Percentiles rank a stretch among this genome's conserved stretches.
phyloP scores from a whole-genome alignment of 75 land plant genomes.

The Sequoia sempervirens region DNA sequence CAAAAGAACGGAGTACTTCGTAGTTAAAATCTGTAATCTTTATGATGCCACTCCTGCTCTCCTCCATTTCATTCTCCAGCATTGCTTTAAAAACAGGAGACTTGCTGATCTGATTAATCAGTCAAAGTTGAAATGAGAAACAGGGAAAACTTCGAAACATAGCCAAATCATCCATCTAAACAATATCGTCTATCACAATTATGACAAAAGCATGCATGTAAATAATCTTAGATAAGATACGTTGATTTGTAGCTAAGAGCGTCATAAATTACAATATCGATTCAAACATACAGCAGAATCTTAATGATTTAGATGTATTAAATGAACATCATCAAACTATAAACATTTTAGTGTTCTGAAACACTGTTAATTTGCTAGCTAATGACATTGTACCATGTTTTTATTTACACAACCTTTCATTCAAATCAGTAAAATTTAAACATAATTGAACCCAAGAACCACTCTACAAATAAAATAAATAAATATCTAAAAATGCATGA shows the following conservation, averaged over 20 bases:
- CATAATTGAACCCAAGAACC: neutral
- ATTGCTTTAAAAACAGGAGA: constrained; percentile 75
- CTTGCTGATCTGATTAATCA: constrained; percentile 41
- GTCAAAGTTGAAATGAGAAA: neutral
- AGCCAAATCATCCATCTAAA: neutral
- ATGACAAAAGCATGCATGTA: neutral
- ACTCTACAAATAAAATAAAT: constrained; percentile 1
- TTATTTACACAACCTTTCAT: neutral
- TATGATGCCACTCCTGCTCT: constrained; percentile 59
- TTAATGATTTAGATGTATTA: too few relatives aligned
- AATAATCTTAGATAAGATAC: neutral
- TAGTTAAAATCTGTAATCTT: constrained; percentile 63
- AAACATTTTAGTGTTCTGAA: neutral
- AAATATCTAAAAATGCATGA: neutral
- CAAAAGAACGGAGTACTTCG: constrained; percentile 64
- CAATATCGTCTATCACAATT: neutral
- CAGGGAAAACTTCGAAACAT: neutral
- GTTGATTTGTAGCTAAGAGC: neutral
- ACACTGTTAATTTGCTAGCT: neutral
- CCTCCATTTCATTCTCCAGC: constrained; percentile 77
- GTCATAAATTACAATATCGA: neutral
- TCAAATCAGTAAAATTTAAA: neutral
- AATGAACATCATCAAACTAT: neutral
- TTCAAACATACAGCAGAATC: neutral
- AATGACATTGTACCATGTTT: neutral